Conservation (phyloP, 108 stramenopile genomes). For the Schizochytrium sp. region DNA sequence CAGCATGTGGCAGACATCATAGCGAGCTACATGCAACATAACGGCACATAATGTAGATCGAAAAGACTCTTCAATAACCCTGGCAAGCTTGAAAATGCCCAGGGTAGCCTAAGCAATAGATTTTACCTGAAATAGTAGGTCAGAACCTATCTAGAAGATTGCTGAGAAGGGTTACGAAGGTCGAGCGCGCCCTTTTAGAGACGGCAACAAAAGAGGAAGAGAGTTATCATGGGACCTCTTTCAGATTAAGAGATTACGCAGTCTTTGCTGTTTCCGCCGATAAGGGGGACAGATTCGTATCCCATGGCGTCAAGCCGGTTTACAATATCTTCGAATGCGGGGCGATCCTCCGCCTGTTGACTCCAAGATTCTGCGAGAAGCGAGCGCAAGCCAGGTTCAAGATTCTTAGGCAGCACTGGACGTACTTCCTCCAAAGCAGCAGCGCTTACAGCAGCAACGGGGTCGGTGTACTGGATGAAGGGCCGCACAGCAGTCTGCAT, state of each 20-base stretch:
- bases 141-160: no score
- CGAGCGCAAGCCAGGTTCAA: conserved; percentile 76
- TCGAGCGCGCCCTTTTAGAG: no score
- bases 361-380: conserved; percentile 85
- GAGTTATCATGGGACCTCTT: neutral
- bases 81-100: no score
- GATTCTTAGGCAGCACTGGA: conserved; percentile 80
- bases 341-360: conserved; percentile 81
- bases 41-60: no score
- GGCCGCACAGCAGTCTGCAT: conserved; percentile 82
- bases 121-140: no score
- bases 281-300: neutral
- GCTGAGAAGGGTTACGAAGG: no score
- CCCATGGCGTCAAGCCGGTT: conserved; percentile 67
- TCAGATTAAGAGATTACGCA: conserved; percentile 10
- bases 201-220: neutral
- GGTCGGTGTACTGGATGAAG: conserved; percentile 81
- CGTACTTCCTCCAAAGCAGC: conserved; percentile 86
- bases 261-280: neutral
- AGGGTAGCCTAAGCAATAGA: no score
- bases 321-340: conserved; percentile 82
- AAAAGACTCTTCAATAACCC: no score
- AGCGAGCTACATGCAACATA: no score
- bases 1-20: no score
- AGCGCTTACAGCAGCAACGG: conserved; percentile 77